Evolutionary conservation across 2,329 filamentous ascomycete genomes (phyloP).

Genomic region (Alternaria brassicae): DNA sequence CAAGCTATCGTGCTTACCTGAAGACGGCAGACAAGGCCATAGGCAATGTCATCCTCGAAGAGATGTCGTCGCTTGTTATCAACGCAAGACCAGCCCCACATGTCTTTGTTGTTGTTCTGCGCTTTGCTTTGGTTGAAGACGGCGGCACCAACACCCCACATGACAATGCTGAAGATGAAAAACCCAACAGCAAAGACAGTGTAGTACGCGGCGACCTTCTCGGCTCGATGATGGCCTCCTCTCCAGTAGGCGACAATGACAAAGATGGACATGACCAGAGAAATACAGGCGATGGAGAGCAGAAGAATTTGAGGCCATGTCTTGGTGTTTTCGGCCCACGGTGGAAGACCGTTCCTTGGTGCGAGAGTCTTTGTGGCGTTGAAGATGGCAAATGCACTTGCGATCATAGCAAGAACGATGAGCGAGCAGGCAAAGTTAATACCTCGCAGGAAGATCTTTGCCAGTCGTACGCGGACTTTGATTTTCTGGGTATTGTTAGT

Average conservation of each 20-base stretch:
- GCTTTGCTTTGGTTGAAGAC: constrained; percentile 80
- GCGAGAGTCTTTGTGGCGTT: constrained; percentile 81
- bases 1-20: constrained; percentile 61
- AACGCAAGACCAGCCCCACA: constrained; percentile 99
- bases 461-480: constrained; percentile 88
- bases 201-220: constrained; percentile 95
- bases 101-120: constrained; percentile 78
- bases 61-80: constrained; percentile 81
- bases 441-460: constrained; percentile 92
- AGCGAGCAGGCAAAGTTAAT: constrained; percentile 97
- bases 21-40: constrained; percentile 88
- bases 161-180: constrained; percentile 90
- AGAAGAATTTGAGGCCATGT: constrained; percentile 90
- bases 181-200: constrained; percentile 91
- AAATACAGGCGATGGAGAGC: constrained; percentile 79
- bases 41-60: constrained; percentile 82
- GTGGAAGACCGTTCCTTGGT: constrained; percentile 77
- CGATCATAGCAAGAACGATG: constrained; percentile 90
- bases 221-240: constrained; percentile 85
- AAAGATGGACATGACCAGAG: constrained; percentile 76
- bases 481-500: constrained; percentile 73
- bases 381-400: constrained; percentile 90
- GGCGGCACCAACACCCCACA: constrained; percentile 89
- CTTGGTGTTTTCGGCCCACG: constrained; percentile 82
- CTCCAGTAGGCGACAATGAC: constrained; percentile 88